These are phyloP conservation scores for Populus hybrid DNA, from an alignment of 441 rosid genomes.

Conservation along the genomic window DNA sequence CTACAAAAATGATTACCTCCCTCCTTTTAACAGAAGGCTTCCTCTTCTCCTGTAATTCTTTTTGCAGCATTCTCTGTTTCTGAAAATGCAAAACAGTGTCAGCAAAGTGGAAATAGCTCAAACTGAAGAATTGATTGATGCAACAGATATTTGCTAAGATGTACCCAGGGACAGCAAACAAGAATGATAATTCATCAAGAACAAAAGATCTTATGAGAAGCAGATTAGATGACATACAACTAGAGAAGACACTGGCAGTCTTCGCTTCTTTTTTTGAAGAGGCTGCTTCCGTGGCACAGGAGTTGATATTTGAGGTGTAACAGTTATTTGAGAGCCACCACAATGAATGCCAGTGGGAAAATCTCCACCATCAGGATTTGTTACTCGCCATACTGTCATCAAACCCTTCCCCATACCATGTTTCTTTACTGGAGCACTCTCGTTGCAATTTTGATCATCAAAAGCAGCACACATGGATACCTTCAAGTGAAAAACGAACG, in stretches of 20 bases:
- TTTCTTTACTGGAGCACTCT: slow-evolving; percentile 40
- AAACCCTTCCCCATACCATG: slow-evolving; percentile 96
- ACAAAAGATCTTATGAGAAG: background rate
- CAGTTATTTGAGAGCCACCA: slow-evolving; percentile 26
- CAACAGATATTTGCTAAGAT: background rate
- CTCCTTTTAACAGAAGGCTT: slow-evolving; percentile 43
- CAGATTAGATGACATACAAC: slow-evolving; percentile 42
- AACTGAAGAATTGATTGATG: slow-evolving; percentile 9
- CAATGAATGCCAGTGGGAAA: slow-evolving; percentile 49
- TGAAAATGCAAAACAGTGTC: slow-evolving; percentile 26
- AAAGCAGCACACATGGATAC: slow-evolving; percentile 25
- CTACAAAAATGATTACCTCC: slow-evolving; percentile 43
- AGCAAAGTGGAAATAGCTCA: slow-evolving; percentile 17
- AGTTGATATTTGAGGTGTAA: slow-evolving; percentile 21
- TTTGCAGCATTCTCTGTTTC: slow-evolving; percentile 60
- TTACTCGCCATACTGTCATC: slow-evolving; percentile 83
- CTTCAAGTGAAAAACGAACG: slow-evolving; percentile 25
- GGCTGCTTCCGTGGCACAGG: slow-evolving; percentile 30
- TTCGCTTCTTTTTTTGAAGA: slow-evolving; percentile 40
- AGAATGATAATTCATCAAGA: background rate
- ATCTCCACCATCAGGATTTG: slow-evolving; percentile 58
- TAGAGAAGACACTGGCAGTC: slow-evolving; percentile 36
- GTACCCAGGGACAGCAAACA: slow-evolving; percentile 6
- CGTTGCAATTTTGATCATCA: slow-evolving; percentile 22
- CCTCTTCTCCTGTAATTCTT: slow-evolving; percentile 44